Evolutionary conservation across 2,329 filamentous ascomycete genomes (phyloP), one percentile per base, ranked within the genome.

Genomic region (Colletotrichum shisoi): DNA sequence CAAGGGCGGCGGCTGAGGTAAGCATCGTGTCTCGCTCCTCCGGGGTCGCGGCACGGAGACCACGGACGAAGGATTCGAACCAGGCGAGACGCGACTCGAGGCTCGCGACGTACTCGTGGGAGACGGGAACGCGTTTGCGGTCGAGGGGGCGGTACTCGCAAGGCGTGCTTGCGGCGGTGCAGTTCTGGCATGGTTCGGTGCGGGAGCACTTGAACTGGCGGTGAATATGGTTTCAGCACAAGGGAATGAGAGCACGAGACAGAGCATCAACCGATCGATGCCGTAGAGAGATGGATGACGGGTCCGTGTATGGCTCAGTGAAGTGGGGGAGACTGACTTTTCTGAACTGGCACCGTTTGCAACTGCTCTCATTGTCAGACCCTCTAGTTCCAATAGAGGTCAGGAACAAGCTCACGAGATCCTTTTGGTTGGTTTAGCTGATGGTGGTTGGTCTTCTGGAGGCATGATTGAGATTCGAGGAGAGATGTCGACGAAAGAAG

Each of bases 61-160:
- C 46, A 2, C 42, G 44, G 45, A 71, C 54, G 45, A 71, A 64
- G 13, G 46, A 58, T 27, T 71, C 70, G 5, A 70, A 53, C 68
- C 70, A 71, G 3, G 70, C 19, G 6, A 71, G 59, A 3, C 68
- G 63, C 37, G 60, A 66, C 34, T 71, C 65, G 0, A 72, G 53
- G 45, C 62, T 59, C 0, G 42, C 53, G 39, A 69, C 62, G 37
- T 70, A 63, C 4, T 69, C 70, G 9, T 67, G 57, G 1, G 70
- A 68, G 8, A 58, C 70, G 3, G 66, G 70, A 0, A 60, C 56
- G 13, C 70, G 63, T 21, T 68, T 69, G 1, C 58, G 46, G 45
- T 71, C 69, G 9, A 62, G 45, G 7, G 62, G 57, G 19, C 66
- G 66, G 27, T 71, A 71, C 56, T 71, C 66, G 61, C 70, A 71